Evolutionary conservation across 108 stramenopile species (phyloP).

Genomic region (Pseudonitzschia delicatissima): DNA sequence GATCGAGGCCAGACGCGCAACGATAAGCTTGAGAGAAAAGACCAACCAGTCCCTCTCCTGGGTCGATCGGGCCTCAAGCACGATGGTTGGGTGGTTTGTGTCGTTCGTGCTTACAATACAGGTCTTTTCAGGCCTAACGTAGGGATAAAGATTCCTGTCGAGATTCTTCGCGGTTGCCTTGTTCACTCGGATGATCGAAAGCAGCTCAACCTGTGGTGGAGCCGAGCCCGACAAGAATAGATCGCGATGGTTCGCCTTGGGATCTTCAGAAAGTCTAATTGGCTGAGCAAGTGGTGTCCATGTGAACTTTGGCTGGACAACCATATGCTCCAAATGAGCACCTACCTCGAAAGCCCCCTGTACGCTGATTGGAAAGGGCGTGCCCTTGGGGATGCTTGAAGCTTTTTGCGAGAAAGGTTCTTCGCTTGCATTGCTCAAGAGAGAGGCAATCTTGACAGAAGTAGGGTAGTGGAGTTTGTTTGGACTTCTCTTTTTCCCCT

Average conservation of each 20-base stretch:
- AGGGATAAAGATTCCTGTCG: slow-evolving; percentile 35
- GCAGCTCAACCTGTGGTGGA: slow-evolving; percentile 27
- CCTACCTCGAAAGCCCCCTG: slow-evolving; percentile 65
- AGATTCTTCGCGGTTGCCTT: slow-evolving; percentile 19
- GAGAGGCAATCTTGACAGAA: background rate
- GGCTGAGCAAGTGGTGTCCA: slow-evolving; percentile 56
- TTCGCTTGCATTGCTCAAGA: background rate
- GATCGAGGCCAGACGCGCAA: slow-evolving; percentile 40
- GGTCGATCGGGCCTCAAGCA: slow-evolving; percentile 26
- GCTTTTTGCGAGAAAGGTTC: background rate
- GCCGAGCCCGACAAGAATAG: slow-evolving; percentile 17
- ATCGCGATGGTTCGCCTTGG: background rate
- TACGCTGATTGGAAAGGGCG: slow-evolving; percentile 24
- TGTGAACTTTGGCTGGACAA: slow-evolving; percentile 75
- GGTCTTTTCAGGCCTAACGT: slow-evolving; percentile 27
- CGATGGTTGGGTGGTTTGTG: slow-evolving; percentile 19
- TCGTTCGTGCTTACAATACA: slow-evolving; percentile 37
- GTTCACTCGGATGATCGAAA: slow-evolving; percentile 37
- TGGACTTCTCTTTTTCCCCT: background rate
- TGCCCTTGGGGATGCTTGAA: background rate
- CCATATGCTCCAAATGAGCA: slow-evolving; percentile 46
- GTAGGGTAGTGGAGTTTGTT: background rate
- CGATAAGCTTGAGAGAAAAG: slow-evolving; percentile 27
- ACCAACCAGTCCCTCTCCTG: slow-evolving; percentile 32
- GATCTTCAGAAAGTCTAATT: slow-evolving; percentile 5